Evolutionary conservation across 306 rosid genomes (phyloP), one percentile per base, ranked within the genome.

Genomic region (Rubus parviflorus): DNA sequence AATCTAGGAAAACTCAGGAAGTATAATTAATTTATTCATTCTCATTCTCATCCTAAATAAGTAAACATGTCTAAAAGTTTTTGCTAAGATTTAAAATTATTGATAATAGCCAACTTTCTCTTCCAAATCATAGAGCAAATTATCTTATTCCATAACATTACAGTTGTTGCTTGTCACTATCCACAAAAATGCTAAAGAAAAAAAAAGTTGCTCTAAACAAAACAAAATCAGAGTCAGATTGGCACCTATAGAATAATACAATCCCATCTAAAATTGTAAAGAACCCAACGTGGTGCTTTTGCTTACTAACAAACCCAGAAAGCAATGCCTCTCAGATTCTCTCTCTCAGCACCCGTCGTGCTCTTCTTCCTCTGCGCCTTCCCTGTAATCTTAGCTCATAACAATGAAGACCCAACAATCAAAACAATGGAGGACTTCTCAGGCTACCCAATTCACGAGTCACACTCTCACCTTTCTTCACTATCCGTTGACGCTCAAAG

Each of bases 371-470:
- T 84, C 71, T 81, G 74, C 53, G 81, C 77, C 51, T 74, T 70
- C 49, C 6, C 85, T 58, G 15, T 89, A 77, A 69, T 81, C 76
- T 63, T 80, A n/a, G 65, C 89, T 70, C 83, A 86, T 2, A 77
- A 67, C 71, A 72, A 87, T 80, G 91, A 81, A 45, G 91, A 92
- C 88, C 88, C 96, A 78, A 75, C 89, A 20, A 84, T 83, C 85
- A 80, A 70, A 87, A 92, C 98, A 76, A 90, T 90, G 93, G 98
- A 92, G 62, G 89, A 86, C 67, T 94, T 94, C 80, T 88, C 97
- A 7, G 98, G 98, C 65, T 92, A 90, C 83, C 71, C 93, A 79
- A 72, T 94, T 80, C 92, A 83, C 41, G 90, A 88, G 30, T 84
- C 90, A 79, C 82, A 82, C 82, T 70, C 87, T 45, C 62, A 30